A percentile compares a stretch with the other conserved stretches of the same genome.
phyloP scores from a whole-genome alignment of 2,329 filamentous ascomycete genomes.

The Calonectria naviculata region DNA sequence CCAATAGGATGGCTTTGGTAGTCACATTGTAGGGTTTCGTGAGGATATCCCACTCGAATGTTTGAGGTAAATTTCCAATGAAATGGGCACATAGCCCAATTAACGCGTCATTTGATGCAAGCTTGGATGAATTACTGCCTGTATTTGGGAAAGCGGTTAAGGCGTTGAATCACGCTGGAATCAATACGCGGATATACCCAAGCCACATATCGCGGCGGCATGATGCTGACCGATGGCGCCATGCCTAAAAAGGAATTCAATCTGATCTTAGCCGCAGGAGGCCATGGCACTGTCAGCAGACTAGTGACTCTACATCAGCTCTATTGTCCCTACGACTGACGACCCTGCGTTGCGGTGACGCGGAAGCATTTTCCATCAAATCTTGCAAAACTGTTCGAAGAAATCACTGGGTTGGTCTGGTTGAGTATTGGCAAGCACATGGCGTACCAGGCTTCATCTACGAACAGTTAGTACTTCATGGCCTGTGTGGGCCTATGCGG shows the following conservation, averaged over 20 bases:
- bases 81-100: neutral
- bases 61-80: neutral
- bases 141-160: neutral
- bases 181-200: neutral
- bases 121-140: neutral
- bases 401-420: neutral
- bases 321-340: neutral
- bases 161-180: neutral
- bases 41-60: neutral
- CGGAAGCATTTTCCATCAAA: no score
- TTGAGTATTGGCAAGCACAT: neutral
- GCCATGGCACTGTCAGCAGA: neutral
- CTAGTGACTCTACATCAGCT: neutral
- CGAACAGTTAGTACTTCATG: neutral
- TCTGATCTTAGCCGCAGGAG: constrained; percentile 18
- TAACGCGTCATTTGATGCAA: neutral
- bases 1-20: neutral
- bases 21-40: neutral
- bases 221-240: neutral
- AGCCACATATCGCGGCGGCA: neutral
- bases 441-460: neutral
- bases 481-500: neutral
- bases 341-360: no score
- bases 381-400: neutral
- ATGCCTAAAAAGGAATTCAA: constrained; percentile 18